These are phyloP conservation scores for Voacanga thouarsii DNA, from an alignment of 257 asterid genomes.

Conservation along the genomic window DNA sequence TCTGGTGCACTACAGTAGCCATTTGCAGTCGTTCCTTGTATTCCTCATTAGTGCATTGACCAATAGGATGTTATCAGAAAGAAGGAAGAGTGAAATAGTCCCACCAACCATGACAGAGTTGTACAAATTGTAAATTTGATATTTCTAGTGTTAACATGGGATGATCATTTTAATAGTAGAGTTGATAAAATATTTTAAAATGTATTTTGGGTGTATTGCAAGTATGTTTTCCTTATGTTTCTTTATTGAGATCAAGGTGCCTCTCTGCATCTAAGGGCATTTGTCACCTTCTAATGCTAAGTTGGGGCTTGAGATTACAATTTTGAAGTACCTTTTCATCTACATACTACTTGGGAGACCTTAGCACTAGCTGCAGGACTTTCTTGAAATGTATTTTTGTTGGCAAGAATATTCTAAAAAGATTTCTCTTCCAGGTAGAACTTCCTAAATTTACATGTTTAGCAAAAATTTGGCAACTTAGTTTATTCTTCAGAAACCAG, in stretches of 20 bases:
- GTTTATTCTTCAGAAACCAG: neutral
- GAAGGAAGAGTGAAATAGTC: neutral
- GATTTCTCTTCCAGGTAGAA: neutral
- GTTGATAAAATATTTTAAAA: neutral
- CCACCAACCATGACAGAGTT: neutral
- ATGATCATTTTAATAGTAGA: neutral
- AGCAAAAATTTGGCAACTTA: neutral
- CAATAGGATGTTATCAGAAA: neutral
- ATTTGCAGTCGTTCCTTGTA: neutral
- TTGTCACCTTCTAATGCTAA: constrained; percentile 1
- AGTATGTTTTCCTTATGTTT: neutral
- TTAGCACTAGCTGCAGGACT: neutral
- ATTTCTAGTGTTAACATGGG: neutral
- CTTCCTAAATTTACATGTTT: neutral
- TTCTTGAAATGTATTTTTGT: neutral
- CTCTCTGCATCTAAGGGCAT: neutral
- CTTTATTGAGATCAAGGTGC: neutral
- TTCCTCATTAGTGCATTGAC: neutral
- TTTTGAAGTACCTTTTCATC: neutral
- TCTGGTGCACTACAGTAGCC: neutral
- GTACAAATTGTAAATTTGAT: neutral
- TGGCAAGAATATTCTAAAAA: neutral
- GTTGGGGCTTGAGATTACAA: neutral
- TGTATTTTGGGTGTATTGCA: neutral
- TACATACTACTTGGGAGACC: neutral